phyloP scores from a whole-genome alignment of 1,139 yeast species.

The Trichomonascaceae sp. region DNA sequence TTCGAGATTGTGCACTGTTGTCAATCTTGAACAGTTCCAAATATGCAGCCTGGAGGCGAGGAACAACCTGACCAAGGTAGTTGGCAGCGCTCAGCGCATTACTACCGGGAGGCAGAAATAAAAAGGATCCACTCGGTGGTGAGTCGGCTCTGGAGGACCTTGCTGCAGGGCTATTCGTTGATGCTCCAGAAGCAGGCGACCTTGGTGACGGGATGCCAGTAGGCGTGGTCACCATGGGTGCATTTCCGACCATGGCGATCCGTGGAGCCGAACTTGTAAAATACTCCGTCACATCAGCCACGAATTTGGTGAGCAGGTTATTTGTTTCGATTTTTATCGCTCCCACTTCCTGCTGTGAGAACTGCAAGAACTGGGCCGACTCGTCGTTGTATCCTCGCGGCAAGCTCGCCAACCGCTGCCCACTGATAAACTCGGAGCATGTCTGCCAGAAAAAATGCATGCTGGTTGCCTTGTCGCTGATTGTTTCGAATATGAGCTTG shows the following conservation, averaged over 20 bases:
- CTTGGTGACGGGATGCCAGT: slow-evolving; percentile 5
- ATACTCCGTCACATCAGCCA: slow-evolving; percentile 8
- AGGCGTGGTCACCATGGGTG: slow-evolving; percentile 1
- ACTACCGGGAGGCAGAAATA: slow-evolving; percentile 48
- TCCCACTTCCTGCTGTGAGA: slow-evolving; percentile 18
- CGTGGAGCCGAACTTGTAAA: slow-evolving; percentile 3
- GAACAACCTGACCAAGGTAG: slow-evolving; percentile 33
- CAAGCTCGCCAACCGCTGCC: slow-evolving; percentile 30
- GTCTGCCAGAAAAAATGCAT: slow-evolving; percentile 36
- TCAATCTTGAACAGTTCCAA: too few species aligned
- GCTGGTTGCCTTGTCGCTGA: slow-evolving; percentile 21
- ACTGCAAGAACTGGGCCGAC: slow-evolving; percentile 21
- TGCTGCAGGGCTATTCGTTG: not conserved
- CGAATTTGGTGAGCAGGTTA: slow-evolving; percentile 21
- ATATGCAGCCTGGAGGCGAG: slow-evolving; percentile 28
- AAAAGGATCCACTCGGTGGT: slow-evolving; percentile 20
- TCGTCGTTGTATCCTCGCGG: slow-evolving; percentile 34
- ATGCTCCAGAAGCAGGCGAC: slow-evolving; percentile 1
- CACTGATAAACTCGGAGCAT: slow-evolving; percentile 33
- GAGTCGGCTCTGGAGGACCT: slow-evolving; percentile 1
- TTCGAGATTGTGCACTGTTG: too few species aligned
- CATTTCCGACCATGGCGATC: not conserved
- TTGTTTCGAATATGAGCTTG: slow-evolving; percentile 33
- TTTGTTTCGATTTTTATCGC: slow-evolving; percentile 16
- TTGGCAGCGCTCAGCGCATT: slow-evolving; percentile 45